Evolutionary conservation across 805 yeast species (phyloP), one percentile per base, ranked within the genome.

Genomic region (Limtongozyma cylindracea): DNA sequence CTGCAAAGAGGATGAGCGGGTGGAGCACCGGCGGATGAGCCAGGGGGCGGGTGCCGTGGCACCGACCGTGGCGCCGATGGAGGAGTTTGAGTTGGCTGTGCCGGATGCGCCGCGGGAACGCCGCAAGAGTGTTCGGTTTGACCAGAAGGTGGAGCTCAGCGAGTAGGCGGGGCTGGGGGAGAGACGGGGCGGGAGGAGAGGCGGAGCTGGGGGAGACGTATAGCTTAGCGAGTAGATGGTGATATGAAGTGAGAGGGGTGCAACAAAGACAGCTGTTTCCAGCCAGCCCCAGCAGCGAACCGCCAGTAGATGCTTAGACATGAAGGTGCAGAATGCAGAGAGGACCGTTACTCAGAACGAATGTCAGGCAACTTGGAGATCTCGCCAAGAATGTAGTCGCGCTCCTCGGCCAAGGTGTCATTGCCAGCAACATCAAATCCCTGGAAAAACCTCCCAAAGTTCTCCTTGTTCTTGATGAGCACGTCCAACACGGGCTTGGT

Each of bases 401-500:
- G 67, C 42, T 88, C 98, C 25, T 71, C 84, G 18, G 58, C 49
- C 35, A 77, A 68, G 14, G 56, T 53, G 10, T 63, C 52, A 35
- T 70, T 78, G 21, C 70, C 76, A 53, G 35, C 65, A 8, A 64
- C 55, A 25, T 61, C 65, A 38, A 80, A 76, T 18, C 53, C 57
- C 21, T 61, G 58, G 27, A 84, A 56, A 37, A 76, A 78, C 16
- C 53, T 52, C 18, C 82, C 41, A 29, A 84, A 56, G 35, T 73
- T 76, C 19, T 64, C 72, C 35, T 78, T 65, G 43, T 88, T 88
- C 38, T 82, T 80, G 20, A 68, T 61, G 31, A 88, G 51, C 11
- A 84, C 73, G 41, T 84, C 94, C 24, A 60, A 47, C 3, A 88
- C 66, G 6, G 70, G 64, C 39, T 70, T 78, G 3, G 78, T 56